Base-by-base conservation (phyloP, 1,139 yeast species). In the Spathaspora sp. region DNA sequence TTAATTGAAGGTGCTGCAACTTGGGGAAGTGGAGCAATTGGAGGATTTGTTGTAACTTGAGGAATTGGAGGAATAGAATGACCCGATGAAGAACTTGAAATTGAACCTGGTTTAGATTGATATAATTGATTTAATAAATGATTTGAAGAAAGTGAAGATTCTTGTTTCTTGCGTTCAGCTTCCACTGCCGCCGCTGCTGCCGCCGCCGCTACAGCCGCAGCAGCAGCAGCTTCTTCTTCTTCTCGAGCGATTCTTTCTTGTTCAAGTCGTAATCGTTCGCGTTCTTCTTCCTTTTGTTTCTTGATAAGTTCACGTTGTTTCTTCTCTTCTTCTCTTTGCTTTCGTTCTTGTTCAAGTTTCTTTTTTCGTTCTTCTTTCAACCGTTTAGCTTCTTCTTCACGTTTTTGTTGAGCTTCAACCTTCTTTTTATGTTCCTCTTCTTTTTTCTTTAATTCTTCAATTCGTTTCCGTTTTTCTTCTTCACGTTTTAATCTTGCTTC, bases 401-500 rank as follows among this genome's bases (percentile, higher is more conserved):
- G 78, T 52, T 73, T 73, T 47, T 70, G 69, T 24, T 83, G 81
- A 1, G 80, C 79, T 53, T 82, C 76, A 3, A 63, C 57, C 48
- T 62, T 63, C 53, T 62, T 68, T 45, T 61, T 63, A 41, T 70
- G 74, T 41, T 68, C 85, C 51, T 76, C 82, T 38, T 77, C 80
- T 56, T 77, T 79, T 39, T 67, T 51, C 51, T 62, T 61, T 40
- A 64, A 49, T 41, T 72, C 78, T 47, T 74, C 78, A 38, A 71
- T 64, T 25, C 72, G 57, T 52, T 66, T 71, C 49, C 65, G 64
- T 56, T 80, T 83, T 47, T 76, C 83, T 53, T 81, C 86, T 50
- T 81, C 82, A 49, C 76, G 77, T 50, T 72, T 74, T 47, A 71
- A 60, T 43, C 69, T 63, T 15, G 76, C 76, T 45, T 76, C 83